Conservation (phyloP, 768 basidiomycete genomes). For the Flagelloscypha sp. region DNA sequence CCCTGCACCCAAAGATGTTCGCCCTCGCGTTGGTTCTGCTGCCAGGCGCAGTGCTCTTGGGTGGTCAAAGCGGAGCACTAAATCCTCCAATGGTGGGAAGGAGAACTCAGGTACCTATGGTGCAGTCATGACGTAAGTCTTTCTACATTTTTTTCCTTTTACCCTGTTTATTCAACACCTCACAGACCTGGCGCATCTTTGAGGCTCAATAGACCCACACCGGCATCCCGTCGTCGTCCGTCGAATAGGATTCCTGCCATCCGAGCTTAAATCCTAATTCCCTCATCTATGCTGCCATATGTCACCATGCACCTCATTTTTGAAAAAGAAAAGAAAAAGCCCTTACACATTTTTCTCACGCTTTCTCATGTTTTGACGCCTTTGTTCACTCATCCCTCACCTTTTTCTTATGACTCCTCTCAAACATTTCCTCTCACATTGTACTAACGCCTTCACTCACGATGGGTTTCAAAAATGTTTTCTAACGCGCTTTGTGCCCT, state of each 20-base stretch:
- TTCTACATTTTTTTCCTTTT: slow-evolving; percentile 2
- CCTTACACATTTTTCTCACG: too few relatives aligned
- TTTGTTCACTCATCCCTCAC: too few relatives aligned
- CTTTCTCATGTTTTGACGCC: too few relatives aligned
- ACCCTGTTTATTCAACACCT: slow-evolving; percentile 1
- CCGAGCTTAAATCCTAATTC: slow-evolving; percentile 15
- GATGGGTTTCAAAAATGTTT: too few relatives aligned
- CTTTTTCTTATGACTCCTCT: too few relatives aligned
- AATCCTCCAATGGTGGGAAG: slow-evolving; percentile 43
- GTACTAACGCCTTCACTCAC: too few relatives aligned
- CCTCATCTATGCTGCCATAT: too few relatives aligned
- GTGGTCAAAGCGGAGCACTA: slow-evolving; percentile 56
- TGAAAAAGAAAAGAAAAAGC: too few relatives aligned
- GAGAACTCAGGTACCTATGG: slow-evolving; percentile 36
- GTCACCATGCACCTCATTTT: too few relatives aligned
- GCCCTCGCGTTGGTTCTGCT: slow-evolving; percentile 48
- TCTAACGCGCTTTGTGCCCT: too few relatives aligned
- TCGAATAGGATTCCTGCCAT: slow-evolving; percentile 28
- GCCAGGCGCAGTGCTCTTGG: slow-evolving; percentile 51
- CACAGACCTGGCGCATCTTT: slow-evolving; percentile 39
- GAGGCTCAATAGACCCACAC: slow-evolving; percentile 41
- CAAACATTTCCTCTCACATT: too few relatives aligned
- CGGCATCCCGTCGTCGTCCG: slow-evolving; percentile 41
- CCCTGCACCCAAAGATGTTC: slow-evolving; percentile 24
- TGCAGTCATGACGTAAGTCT: slow-evolving; percentile 48